A percentile compares a stretch with the other conserved stretches of the same genome.
phyloP scores from a whole-genome alignment of 768 basidiomycete species.

The Dioszegia hungarica region DNA sequence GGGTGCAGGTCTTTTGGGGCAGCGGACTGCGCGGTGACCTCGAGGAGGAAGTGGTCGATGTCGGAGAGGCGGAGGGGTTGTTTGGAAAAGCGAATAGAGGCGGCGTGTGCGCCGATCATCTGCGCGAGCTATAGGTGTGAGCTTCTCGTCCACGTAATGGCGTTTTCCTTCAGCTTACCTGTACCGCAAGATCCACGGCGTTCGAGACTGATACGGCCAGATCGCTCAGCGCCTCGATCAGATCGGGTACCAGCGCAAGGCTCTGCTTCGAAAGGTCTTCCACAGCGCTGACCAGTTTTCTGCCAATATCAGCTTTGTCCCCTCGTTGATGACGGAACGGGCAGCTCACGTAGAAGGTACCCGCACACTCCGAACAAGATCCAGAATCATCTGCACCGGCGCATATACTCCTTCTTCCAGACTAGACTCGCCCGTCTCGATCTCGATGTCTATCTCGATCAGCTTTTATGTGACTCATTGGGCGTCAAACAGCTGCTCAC shows the following conservation, averaged over 20 bases:
- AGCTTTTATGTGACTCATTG: not conserved
- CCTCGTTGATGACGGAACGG: not conserved
- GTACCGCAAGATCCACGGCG: conserved; percentile 85
- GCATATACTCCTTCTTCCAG: conserved; percentile 70
- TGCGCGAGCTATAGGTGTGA: conserved; percentile 68
- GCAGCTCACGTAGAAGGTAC: conserved; percentile 64
- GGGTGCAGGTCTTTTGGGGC: conserved; percentile 59
- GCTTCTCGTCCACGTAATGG: not conserved
- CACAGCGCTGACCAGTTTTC: conserved; percentile 80
- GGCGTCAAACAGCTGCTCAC: conserved; percentile 51
- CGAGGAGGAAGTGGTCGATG: conserved; percentile 65
- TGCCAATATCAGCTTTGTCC: conserved; percentile 40
- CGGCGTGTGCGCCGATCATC: conserved; percentile 77
- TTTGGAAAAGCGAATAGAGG: conserved; percentile 72
- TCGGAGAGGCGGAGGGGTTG: conserved; percentile 68
- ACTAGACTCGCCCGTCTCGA: conserved; percentile 71
- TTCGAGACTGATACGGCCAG: conserved; percentile 57
- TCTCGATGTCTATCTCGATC: conserved; percentile 60
- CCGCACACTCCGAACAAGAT: conserved; percentile 76
- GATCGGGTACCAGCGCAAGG: conserved; percentile 58
- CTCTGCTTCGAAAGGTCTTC: conserved; percentile 73
- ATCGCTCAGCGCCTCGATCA: conserved; percentile 32
- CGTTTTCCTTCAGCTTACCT: conserved; percentile 55
- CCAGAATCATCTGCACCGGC: conserved; percentile 75
- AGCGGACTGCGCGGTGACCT: conserved; percentile 67